Evolutionary conservation across 768 basidiomycete species (phyloP).

Genomic region (Mycena rosella): DNA sequence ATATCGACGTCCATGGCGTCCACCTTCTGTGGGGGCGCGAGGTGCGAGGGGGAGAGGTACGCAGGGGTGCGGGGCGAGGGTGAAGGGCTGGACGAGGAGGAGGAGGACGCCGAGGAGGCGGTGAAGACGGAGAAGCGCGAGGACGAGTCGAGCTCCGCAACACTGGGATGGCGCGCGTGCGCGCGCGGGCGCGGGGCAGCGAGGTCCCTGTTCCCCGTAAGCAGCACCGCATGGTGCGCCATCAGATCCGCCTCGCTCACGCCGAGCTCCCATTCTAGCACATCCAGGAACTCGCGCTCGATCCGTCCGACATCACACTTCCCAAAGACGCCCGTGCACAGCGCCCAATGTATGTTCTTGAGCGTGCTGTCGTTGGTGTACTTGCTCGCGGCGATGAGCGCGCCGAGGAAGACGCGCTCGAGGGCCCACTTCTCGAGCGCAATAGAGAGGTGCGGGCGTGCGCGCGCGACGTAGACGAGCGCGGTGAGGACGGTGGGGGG

Average conservation of each 20-base stretch:
- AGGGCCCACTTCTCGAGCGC: slow-evolving; percentile 19
- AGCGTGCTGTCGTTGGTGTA: slow-evolving; percentile 24
- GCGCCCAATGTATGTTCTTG: slow-evolving; percentile 19
- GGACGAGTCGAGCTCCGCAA: too few relatives aligned
- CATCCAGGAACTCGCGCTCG: slow-evolving; percentile 28
- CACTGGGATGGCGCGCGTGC: too few relatives aligned
- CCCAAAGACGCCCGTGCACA: slow-evolving; percentile 14
- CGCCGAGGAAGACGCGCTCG: slow-evolving; percentile 27
- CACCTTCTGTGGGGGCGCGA: too few relatives aligned
- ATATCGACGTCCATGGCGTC: too few relatives aligned
- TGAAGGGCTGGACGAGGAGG: too few relatives aligned
- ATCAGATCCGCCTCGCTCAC: slow-evolving; percentile 10
- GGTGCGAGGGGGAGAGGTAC: too few relatives aligned
- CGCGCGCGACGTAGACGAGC: slow-evolving; percentile 21
- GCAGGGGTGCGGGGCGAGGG: too few relatives aligned
- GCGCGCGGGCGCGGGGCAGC: too few relatives aligned
- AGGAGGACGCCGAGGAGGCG: too few relatives aligned
- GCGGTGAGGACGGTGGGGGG: slow-evolving; percentile 13
- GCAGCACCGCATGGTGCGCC: slow-evolving; percentile 21
- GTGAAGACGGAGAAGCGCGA: too few relatives aligned
- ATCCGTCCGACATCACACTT: slow-evolving; percentile 23
- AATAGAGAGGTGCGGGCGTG: slow-evolving; percentile 16
- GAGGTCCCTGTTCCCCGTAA: too few relatives aligned
- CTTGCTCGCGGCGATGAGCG: slow-evolving; percentile 18
- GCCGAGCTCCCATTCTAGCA: too few relatives aligned